Evolutionary conservation across 139 green algal species (phyloP), one percentile per base, ranked within the genome.

Genomic region (Asterochloris sp.): DNA sequence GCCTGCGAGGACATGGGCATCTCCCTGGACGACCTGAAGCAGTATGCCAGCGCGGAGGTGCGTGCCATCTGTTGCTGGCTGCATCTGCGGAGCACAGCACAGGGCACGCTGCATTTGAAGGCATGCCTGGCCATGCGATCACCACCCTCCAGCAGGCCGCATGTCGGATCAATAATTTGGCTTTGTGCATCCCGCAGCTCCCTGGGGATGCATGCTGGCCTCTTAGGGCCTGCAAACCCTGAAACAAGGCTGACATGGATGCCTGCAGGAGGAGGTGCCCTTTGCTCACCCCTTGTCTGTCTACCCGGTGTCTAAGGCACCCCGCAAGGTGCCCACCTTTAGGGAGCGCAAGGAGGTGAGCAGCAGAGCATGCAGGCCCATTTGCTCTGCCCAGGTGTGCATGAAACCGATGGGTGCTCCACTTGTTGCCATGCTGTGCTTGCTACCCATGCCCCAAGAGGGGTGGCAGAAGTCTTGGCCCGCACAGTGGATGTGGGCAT

Each of bases 1-100:
- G 89, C 93, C 0, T 78, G 98, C 4, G 87, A 91, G 21, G 92
- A 98, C 75, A 78, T 98, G 78, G 92, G 92, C 24, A 85, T 91
- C 0, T 86, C 78, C 21, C 60, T 92, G 0, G 84, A 88, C 9
- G 89, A 93, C 62, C 88, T 97, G 13, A 14, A 82, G 11, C 62
- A 82, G 11, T 93, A 87, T 63, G 27, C 81, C 0, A 54, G 74
- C 11, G 29, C 47, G 24, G 73, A 82, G 79, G 85, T 86, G 28
- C 24, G 78, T 29, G 27, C 1, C 61, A 81, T 11, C 29, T 80
- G 38, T 54, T 54, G 38, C 38, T 54, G 38, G 38, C 38, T 6
- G 38, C 38, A 54, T 54, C 38, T 54, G 38, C 38, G 2, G 38
- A 54, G 38, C 38, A 54, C 6, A 6, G 38, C 38, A 54, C 38